Evolutionary conservation across 768 basidiomycete genomes (phyloP).

Genomic region (Lactarius trivialis): DNA sequence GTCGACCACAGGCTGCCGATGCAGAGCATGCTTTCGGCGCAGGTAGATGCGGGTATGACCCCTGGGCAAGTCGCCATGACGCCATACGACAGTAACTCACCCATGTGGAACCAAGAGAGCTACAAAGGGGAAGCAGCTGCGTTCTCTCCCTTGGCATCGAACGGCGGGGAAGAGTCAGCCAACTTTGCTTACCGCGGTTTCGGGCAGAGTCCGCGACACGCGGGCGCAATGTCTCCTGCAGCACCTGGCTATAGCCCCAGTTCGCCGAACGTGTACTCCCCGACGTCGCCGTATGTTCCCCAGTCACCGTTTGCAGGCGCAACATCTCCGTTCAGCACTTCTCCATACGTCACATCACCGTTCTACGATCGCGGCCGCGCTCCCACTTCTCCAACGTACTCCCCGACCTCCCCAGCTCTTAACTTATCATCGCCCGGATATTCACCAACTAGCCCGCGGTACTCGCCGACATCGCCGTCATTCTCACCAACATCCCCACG

Average conservation of each 20-base stretch:
- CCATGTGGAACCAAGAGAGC: conserved; percentile 65
- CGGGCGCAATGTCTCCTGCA: conserved; percentile 84
- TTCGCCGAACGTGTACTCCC: conserved; percentile 84
- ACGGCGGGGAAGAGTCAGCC: conserved; percentile 71
- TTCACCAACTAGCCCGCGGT: conserved; percentile 67
- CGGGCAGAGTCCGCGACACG: conserved; percentile 79
- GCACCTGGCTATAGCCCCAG: conserved; percentile 86
- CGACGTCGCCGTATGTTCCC: conserved; percentile 85
- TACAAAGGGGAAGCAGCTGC: conserved; percentile 83
- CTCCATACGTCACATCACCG: conserved; percentile 79
- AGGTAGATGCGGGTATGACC: conserved; percentile 83
- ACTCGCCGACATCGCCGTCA: conserved; percentile 77
- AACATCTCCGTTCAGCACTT: conserved; percentile 76
- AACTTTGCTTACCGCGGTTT: conserved; percentile 70
- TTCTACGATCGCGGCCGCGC: conserved; percentile 64
- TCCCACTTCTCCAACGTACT: conserved; percentile 78
- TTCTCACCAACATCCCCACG: conserved; percentile 89
- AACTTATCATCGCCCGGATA: conserved; percentile 74
- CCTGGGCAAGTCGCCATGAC: conserved; percentile 92
- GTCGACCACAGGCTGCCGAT: conserved; percentile 92
- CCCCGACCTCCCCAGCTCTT: conserved; percentile 80
- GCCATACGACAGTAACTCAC: conserved; percentile 90
- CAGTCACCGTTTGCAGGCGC: conserved; percentile 80
- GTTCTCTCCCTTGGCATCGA: conserved; percentile 92
- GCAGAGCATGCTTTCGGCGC: conserved; percentile 70